phyloP scores from a whole-genome alignment of 305 asterid species.

The Rubia balearica region DNA sequence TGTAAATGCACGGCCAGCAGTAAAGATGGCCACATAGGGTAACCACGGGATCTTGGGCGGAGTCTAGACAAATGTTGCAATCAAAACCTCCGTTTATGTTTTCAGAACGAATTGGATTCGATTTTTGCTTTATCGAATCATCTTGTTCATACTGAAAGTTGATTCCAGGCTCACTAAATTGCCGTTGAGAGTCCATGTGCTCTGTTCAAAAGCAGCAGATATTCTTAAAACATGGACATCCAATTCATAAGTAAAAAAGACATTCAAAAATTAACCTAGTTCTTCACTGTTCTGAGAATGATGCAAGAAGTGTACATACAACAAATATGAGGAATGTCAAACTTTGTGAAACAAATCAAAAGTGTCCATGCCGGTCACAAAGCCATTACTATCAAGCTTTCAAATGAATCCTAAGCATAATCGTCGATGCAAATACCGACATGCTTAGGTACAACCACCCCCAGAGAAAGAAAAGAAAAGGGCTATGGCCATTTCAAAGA shows the following conservation, averaged over 20 bases:
- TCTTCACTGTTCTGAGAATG: background rate
- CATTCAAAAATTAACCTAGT: background rate
- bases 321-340: background rate
- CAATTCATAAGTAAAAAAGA: background rate
- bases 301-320: background rate
- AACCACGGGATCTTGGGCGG: slow-evolving; percentile 74
- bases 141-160: slow-evolving; percentile 32
- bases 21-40: slow-evolving; percentile 91
- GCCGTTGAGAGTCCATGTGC: slow-evolving; percentile 45
- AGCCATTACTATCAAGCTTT: background rate
- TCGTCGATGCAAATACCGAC: background rate
- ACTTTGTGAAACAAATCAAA: background rate
- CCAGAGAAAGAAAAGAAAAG: background rate
- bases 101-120: slow-evolving; percentile 36
- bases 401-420: background rate
- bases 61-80: slow-evolving; percentile 79
- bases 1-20: slow-evolving; percentile 91
- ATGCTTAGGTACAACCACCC: background rate
- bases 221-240: background rate
- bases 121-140: slow-evolving; percentile 33
- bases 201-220: slow-evolving; percentile 29
- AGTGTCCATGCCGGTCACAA: background rate
- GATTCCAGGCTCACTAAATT: slow-evolving; percentile 30
- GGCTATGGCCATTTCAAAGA: background rate
- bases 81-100: slow-evolving; percentile 57